phyloP scores from a whole-genome alignment of 495 filamentous ascomycete species.

The Aspergillus bridgeri region DNA sequence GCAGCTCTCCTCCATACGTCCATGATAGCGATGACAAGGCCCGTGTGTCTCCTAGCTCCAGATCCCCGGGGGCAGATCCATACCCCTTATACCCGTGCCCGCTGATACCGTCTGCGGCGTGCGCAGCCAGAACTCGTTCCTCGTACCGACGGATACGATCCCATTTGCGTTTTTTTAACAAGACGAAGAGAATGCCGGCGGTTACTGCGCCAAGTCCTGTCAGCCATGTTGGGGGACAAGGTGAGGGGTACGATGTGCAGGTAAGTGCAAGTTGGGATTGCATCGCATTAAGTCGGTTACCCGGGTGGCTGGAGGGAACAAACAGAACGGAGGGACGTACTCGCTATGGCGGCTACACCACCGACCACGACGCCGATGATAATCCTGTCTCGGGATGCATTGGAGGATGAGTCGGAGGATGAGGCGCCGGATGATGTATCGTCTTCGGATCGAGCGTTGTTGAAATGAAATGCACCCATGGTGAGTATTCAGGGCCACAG shows the following conservation, averaged over 20 bases:
- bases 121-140: slow-evolving; percentile 17
- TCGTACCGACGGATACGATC: slow-evolving; percentile 22
- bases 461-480: background rate
- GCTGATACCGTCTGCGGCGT: slow-evolving; percentile 3
- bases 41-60: background rate
- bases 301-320: background rate
- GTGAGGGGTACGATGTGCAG: background rate
- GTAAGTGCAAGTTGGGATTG: background rate
- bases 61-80: slow-evolving; percentile 5
- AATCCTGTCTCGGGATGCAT: slow-evolving; percentile 13
- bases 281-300: background rate
- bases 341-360: slow-evolving; percentile 20
- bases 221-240: too few relatives aligned
- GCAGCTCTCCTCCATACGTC: background rate
- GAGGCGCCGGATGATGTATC: background rate
- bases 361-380: slow-evolving; percentile 32
- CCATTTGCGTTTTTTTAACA: slow-evolving; percentile 26
- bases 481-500: background rate
- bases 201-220: slow-evolving; percentile 22
- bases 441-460: background rate
- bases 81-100: slow-evolving; percentile 8
- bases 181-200: slow-evolving; percentile 21
- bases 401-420: background rate
- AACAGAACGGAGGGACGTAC: slow-evolving; percentile 18
- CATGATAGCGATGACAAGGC: background rate